These are phyloP conservation scores for Colletotrichum musae DNA, from an alignment of 2,329 filamentous ascomycete species.

Conservation along the genomic window DNA sequence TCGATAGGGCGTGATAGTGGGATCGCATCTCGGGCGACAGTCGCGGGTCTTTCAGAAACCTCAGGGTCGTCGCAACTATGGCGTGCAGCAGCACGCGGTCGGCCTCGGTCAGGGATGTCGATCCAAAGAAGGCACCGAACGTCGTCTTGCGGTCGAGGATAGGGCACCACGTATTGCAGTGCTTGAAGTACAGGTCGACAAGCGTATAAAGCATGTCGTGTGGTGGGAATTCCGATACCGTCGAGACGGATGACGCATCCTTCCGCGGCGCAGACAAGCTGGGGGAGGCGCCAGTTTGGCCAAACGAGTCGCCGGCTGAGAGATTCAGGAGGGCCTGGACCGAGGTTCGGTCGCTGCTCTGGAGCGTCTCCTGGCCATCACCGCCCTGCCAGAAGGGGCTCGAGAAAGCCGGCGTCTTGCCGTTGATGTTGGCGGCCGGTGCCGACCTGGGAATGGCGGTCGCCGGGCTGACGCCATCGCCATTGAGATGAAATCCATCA, in stretches of 20 bases:
- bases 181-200: slow-evolving; percentile 74
- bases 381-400: slow-evolving; percentile 48
- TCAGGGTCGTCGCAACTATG: slow-evolving; percentile 59
- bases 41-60: slow-evolving; percentile 58
- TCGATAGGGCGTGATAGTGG: slow-evolving; percentile 57
- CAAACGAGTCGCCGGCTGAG: slow-evolving; percentile 37
- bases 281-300: slow-evolving; percentile 22
- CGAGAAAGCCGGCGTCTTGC: slow-evolving; percentile 58
- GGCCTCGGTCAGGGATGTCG: slow-evolving; percentile 55
- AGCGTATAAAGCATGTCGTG: slow-evolving; percentile 73
- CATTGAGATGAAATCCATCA: slow-evolving; percentile 46
- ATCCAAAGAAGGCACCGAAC: slow-evolving; percentile 57
- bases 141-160: slow-evolving; percentile 61
- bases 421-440: slow-evolving; percentile 48
- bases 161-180: slow-evolving; percentile 73
- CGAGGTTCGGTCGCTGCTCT: slow-evolving; percentile 42
- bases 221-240: slow-evolving; percentile 67
- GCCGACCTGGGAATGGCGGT: slow-evolving; percentile 42
- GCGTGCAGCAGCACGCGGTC: slow-evolving; percentile 59
- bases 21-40: slow-evolving; percentile 54
- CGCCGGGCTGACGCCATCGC: slow-evolving; percentile 43
- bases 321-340: slow-evolving; percentile 43
- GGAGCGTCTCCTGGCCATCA: slow-evolving; percentile 49
- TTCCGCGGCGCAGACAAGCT: slow-evolving; percentile 37
- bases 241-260: slow-evolving; percentile 50